phyloP scores from a whole-genome alignment of 805 yeast species.

The Lachancea fermentati region DNA sequence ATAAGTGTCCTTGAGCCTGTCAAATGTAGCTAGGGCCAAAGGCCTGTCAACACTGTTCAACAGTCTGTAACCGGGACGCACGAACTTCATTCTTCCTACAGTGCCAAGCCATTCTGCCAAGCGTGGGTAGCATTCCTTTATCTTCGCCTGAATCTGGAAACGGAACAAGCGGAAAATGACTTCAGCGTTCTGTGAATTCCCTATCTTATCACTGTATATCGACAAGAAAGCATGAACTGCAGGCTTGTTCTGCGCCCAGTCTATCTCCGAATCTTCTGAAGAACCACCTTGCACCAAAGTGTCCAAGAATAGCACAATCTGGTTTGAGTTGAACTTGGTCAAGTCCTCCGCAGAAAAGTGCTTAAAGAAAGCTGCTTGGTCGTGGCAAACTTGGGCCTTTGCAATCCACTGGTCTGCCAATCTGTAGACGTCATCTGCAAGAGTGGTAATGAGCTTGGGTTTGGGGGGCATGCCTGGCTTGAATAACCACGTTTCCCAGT shows the following conservation, averaged over 20 bases:
- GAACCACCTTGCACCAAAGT: conserved; percentile 45
- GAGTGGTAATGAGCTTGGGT: conserved; percentile 71
- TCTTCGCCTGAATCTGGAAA: conserved; percentile 53
- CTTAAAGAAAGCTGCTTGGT: conserved; percentile 19
- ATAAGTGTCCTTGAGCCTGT: conserved; percentile 51
- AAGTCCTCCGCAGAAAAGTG: conserved; percentile 48
- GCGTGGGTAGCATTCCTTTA: conserved; percentile 40
- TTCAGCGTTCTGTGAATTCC: conserved; percentile 66
- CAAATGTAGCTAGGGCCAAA: conserved; percentile 62
- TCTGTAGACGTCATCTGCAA: conserved; percentile 65
- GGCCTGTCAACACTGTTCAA: conserved; percentile 58
- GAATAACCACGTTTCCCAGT: conserved; percentile 83
- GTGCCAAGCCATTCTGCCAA: conserved; percentile 84
- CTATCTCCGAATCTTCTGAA: conserved; percentile 16
- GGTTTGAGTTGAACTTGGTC: conserved; percentile 60
- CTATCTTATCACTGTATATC: conserved; percentile 39
- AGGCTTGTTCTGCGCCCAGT: conserved; percentile 31
- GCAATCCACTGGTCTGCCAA: conserved; percentile 63
- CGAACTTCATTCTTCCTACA: conserved; percentile 93
- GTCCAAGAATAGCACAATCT: conserved; percentile 74
- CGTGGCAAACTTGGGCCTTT: conserved; percentile 25
- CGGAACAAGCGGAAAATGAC: conserved; percentile 73
- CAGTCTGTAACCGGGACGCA: conserved; percentile 75
- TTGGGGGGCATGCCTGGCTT: conserved; percentile 86
- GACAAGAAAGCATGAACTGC: conserved; percentile 35